Evolutionary conservation across 441 rosid species (phyloP).

Genomic region (Eruca vesicaria): DNA sequence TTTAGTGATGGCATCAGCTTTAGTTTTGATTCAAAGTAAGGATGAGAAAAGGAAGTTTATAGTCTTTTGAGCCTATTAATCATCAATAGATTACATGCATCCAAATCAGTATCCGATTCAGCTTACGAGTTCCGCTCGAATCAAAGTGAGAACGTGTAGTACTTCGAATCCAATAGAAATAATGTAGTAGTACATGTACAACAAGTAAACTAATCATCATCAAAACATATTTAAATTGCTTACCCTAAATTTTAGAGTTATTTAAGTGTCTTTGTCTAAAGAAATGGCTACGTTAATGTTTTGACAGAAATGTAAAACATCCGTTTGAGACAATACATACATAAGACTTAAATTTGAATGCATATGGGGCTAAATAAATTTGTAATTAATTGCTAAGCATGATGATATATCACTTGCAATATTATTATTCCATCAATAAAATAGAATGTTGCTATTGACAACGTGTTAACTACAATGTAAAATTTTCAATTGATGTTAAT

Average conservation of each 20-base stretch:
- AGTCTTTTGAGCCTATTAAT: background rate
- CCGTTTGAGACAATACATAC: background rate
- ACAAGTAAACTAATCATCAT: background rate
- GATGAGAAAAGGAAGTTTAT: background rate
- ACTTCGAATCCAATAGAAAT: background rate
- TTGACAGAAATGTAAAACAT: background rate
- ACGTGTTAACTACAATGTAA: background rate
- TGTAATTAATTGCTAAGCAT: background rate
- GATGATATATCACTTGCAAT: background rate
- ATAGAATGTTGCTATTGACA: background rate
- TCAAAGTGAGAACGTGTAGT: constrained; percentile 20
- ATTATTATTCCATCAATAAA: background rate
- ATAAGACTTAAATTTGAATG: background rate
- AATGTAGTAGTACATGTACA: constrained; percentile 18
- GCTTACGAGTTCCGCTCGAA: background rate
- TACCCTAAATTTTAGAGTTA: background rate
- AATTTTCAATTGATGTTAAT: background rate
- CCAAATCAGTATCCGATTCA: constrained; percentile 6
- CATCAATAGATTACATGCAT: background rate
- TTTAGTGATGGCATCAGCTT: constrained; percentile 20
- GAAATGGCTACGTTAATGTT: background rate
- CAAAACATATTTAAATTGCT: background rate
- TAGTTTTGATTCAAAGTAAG: constrained; percentile 21
- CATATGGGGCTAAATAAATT: background rate
- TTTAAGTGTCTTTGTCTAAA: background rate